Evolutionary conservation across 495 filamentous ascomycete species (phyloP), one percentile per base, ranked within the genome.

Genomic region (Penicillium dipodomyicola): DNA sequence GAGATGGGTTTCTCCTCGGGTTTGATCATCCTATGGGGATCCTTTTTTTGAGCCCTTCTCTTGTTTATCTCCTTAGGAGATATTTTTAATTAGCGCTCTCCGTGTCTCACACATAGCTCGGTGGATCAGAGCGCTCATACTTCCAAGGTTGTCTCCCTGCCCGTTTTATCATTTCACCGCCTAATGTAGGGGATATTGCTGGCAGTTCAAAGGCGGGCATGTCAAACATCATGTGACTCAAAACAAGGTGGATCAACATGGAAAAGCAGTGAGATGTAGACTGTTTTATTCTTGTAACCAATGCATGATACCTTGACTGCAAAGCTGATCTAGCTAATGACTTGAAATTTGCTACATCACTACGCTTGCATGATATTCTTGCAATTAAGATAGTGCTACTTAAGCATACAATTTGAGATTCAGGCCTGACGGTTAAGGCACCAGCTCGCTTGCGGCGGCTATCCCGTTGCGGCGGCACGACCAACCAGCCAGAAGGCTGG

Each of bases 391-490:
- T 10, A 12, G 10, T 22, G 22, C 20, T 12, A 9, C 10, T 8
- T 0, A 48, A 48, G 19, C 30, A 33, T 35, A 12, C 15, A 47
- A 47, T 42, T 46, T 6, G 5, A 49, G n/a, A 27, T 47, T 17
- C 1, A 4, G 60, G 54, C 69, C 67, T 70, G 49, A 66, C 17
- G 5, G 9, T 32, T 60, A 51, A 67, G 68, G 68, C 63, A 64
- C 8, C 53, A 50, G 53, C 62, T 74, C 73, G 73, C 72, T 76
- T 74, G 65, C 65, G 64, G 75, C 75, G 75, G 64, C 69, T 78
- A 75, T 72, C 72, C 67, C 62, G 62, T 75, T 75, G 74, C 72
- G 69, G 71, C 72, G 74, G 71, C 71, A 74, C 60, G 67, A 69
- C 65, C 65, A 72, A 71, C 75, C 73, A 77, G 65, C 69, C 73